A percentile compares a stretch with the other conserved stretches of the same genome.
phyloP scores from a whole-genome alignment of 2,329 filamentous ascomycete species.

The Microcyclospora pomicola region DNA sequence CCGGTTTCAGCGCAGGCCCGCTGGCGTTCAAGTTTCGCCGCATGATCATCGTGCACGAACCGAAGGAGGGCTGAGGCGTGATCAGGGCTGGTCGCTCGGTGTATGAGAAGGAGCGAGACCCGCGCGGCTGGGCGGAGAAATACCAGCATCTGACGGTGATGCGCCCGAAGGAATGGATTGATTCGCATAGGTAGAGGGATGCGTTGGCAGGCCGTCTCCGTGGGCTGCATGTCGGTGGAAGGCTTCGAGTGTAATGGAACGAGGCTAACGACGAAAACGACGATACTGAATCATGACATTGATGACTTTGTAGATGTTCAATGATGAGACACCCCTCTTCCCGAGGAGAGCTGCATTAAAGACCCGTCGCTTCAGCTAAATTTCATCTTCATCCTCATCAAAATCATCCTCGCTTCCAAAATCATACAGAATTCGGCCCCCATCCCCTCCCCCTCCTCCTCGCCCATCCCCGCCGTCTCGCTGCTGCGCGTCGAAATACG shows the following conservation, averaged over 20 bases:
- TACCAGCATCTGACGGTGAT: background rate
- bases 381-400: conserved; percentile 90
- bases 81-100: too few relatives aligned
- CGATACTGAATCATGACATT: too few relatives aligned
- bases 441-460: conserved; percentile 65
- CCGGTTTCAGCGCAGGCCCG: conserved; percentile 12
- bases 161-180: background rate
- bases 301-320: too few relatives aligned
- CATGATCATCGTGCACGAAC: conserved; percentile 18
- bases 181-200: too few relatives aligned
- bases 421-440: conserved; percentile 87
- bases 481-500: conserved; percentile 93
- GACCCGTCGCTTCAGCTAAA: too few relatives aligned
- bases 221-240: too few relatives aligned
- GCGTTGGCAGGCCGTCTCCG: too few relatives aligned
- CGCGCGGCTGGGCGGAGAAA: background rate
- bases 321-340: too few relatives aligned
- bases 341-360: background rate
- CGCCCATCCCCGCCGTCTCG: too few relatives aligned
- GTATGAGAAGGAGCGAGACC: too few relatives aligned
- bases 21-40: conserved; percentile 14
- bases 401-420: conserved; percentile 96
- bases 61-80: background rate
- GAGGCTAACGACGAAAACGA: too few relatives aligned
- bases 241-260: too few relatives aligned